A percentile compares a stretch with the other conserved stretches of the same genome.
phyloP scores from a whole-genome alignment of 2,329 filamentous ascomycete genomes.

The Fusarium sp. region DNA sequence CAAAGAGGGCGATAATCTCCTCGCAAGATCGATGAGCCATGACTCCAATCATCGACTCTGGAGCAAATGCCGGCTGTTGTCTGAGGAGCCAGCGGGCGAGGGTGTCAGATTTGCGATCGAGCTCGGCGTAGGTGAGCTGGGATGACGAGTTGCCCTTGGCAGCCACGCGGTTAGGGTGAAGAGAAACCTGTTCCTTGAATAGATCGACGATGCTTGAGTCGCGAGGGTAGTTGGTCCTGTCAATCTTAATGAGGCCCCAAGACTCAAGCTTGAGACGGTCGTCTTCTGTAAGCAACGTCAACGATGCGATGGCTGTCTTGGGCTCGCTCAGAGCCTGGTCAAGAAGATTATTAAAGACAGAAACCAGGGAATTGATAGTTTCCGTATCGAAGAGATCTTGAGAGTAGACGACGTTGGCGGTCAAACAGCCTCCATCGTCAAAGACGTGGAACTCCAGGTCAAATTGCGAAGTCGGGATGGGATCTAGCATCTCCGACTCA shows the following conservation, averaged over 20 bases:
- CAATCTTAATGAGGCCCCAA: constrained; percentile 30
- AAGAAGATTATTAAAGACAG: constrained; percentile 30
- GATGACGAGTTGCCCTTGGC: constrained; percentile 27
- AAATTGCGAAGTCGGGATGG: constrained; percentile 14
- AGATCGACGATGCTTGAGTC: constrained; percentile 37
- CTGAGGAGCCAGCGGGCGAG: not conserved
- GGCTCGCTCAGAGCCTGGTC: constrained; percentile 8
- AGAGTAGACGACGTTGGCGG: constrained; percentile 22
- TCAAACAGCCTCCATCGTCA: constrained; percentile 13
- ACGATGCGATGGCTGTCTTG: not conserved
- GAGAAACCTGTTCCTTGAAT: constrained; percentile 37
- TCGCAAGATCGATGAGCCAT: constrained; percentile 15
- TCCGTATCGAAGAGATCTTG: constrained; percentile 29
- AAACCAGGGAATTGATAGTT: constrained; percentile 31
- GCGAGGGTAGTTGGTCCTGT: constrained; percentile 26
- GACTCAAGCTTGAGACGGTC: constrained; percentile 8
- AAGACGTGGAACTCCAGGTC: constrained; percentile 42
- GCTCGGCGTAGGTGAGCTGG: constrained; percentile 33
- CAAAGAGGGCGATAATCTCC: constrained; percentile 19
- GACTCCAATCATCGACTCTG: constrained; percentile 18
- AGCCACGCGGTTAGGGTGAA: constrained; percentile 20
- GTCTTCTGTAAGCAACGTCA: constrained; percentile 7
- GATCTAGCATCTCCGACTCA: constrained; percentile 2
- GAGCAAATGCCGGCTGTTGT: not conserved
- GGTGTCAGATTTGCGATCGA: constrained; percentile 27